A percentile compares a stretch with the other conserved stretches of the same genome.
These are phyloP conservation scores for Monosporascus sp. DNA, from an alignment of 2,329 filamentous ascomycete species.

Conservation along the genomic window DNA sequence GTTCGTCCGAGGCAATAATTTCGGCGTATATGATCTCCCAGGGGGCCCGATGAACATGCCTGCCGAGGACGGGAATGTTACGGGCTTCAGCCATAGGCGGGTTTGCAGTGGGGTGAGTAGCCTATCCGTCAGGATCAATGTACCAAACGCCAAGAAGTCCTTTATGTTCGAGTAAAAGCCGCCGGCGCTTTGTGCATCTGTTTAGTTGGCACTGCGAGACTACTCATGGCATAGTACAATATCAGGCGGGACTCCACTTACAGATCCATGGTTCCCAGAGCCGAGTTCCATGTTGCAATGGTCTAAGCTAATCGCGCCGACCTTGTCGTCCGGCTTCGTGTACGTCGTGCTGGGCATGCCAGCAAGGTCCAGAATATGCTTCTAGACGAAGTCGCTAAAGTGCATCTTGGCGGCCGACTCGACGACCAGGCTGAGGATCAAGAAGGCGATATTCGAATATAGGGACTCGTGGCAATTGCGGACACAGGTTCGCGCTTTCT, in stretches of 20 bases:
- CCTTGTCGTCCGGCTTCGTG: conserved; percentile 23
- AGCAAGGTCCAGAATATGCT: conserved; percentile 36
- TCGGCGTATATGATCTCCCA: conserved; percentile 42
- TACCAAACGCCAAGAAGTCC: conserved; percentile 37
- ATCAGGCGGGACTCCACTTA: conserved; percentile 15
- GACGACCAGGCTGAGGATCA: conserved; percentile 39
- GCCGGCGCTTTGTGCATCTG: conserved; percentile 24
- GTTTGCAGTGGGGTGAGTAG: conserved; percentile 35
- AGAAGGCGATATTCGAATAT: conserved; percentile 45
- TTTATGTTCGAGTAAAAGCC: conserved; percentile 36
- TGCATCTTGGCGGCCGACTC: conserved; percentile 37
- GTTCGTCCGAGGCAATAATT: conserved; percentile 31
- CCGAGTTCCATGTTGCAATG: conserved; percentile 29
- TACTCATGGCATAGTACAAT: background rate
- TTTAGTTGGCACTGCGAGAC: background rate
- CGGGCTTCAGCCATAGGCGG: conserved; percentile 40
- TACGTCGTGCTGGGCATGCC: conserved; percentile 36
- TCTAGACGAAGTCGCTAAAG: conserved; percentile 33
- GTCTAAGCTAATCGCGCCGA: conserved; percentile 31
- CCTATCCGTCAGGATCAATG: conserved; percentile 36
- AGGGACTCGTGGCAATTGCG: conserved; percentile 35
- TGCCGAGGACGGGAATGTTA: conserved; percentile 30
- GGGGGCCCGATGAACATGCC: conserved; percentile 36
- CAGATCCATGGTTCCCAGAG: conserved; percentile 29
- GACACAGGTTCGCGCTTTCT: conserved; percentile 33